Conservation (phyloP, 116 monocot species). For the Iris pallida region DNA sequence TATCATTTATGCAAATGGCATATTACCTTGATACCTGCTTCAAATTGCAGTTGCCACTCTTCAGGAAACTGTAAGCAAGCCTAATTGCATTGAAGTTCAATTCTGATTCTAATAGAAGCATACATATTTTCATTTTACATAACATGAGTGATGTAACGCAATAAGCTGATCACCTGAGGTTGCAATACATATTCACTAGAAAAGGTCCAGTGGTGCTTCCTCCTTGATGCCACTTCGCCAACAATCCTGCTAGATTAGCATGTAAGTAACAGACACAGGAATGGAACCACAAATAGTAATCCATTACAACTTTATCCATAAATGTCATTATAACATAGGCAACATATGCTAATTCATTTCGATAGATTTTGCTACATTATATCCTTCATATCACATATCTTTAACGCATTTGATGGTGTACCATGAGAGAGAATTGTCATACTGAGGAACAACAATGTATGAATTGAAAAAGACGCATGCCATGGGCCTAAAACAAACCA, state of each 20-base stretch:
- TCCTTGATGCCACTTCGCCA: conserved; percentile 50
- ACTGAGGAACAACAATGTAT: too few relatives aligned
- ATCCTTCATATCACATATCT: too few relatives aligned
- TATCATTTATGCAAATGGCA: neutral
- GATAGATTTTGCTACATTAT: too few relatives aligned
- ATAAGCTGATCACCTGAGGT: conserved; percentile 35
- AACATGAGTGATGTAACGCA: neutral
- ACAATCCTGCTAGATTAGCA: conserved; percentile 48
- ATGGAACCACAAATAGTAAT: too few relatives aligned
- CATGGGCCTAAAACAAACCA: too few relatives aligned
- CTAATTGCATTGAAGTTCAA: conserved; percentile 1
- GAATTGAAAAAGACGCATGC: too few relatives aligned
- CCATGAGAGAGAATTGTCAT: too few relatives aligned
- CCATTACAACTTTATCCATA: too few relatives aligned
- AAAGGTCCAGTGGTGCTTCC: conserved; percentile 58
- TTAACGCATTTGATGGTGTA: too few relatives aligned
- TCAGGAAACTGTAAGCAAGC: conserved; percentile 41
- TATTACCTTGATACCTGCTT: conserved; percentile 80
- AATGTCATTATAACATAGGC: too few relatives aligned
- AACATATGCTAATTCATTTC: too few relatives aligned
- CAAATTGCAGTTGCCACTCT: conserved; percentile 61
- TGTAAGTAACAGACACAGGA: neutral
- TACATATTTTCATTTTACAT: neutral
- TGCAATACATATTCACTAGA: conserved; percentile 14
- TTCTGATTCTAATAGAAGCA: neutral